Evolutionary conservation across 2,329 filamentous ascomycete species (phyloP).

Genomic region (Alternaria hordeiaustralica): DNA sequence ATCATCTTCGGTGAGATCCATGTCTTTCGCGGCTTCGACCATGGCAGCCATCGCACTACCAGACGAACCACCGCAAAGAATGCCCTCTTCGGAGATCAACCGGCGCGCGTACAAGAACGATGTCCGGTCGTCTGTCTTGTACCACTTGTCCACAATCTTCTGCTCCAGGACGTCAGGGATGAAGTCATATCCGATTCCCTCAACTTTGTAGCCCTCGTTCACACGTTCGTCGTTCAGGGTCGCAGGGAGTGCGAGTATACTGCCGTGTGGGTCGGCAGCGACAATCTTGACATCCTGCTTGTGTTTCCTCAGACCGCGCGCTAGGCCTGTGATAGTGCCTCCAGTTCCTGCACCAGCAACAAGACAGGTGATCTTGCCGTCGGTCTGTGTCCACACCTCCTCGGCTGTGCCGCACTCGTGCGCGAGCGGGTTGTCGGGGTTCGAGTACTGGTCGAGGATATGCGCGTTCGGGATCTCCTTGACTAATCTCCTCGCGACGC

Average conservation of each 20-base stretch:
- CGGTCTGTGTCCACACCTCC: constrained; percentile 93
- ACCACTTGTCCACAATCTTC: constrained; percentile 86
- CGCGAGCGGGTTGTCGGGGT: constrained; percentile 87
- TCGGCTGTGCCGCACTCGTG: constrained; percentile 95
- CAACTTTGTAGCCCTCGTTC: constrained; percentile 93
- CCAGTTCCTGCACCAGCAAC: constrained; percentile 94
- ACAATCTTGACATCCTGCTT: constrained; percentile 85
- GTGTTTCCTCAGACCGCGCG: constrained; percentile 85
- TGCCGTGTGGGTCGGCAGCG: constrained; percentile 90
- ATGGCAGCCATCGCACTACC: constrained; percentile 89
- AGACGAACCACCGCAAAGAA: constrained; percentile 91
- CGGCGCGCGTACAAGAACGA: constrained; percentile 90
- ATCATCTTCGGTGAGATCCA: constrained; percentile 80
- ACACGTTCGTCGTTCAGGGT: constrained; percentile 77
- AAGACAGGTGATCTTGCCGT: constrained; percentile 79
- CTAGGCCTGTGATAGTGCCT: constrained; percentile 90
- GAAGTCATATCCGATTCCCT: constrained; percentile 98
- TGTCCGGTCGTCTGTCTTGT: constrained; percentile 94
- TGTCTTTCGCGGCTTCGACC: constrained; percentile 77
- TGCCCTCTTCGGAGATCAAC: constrained; percentile 90
- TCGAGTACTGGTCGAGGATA: constrained; percentile 96
- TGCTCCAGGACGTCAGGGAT: constrained; percentile 92
- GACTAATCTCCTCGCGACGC: constrained; percentile 85
- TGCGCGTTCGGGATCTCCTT: constrained; percentile 97
- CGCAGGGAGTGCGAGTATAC: constrained; percentile 84